A percentile compares a stretch with the other conserved stretches of the same genome.
phyloP scores from a whole-genome alignment of 2,329 filamentous ascomycete species.

The Plenodomus lindquistii region DNA sequence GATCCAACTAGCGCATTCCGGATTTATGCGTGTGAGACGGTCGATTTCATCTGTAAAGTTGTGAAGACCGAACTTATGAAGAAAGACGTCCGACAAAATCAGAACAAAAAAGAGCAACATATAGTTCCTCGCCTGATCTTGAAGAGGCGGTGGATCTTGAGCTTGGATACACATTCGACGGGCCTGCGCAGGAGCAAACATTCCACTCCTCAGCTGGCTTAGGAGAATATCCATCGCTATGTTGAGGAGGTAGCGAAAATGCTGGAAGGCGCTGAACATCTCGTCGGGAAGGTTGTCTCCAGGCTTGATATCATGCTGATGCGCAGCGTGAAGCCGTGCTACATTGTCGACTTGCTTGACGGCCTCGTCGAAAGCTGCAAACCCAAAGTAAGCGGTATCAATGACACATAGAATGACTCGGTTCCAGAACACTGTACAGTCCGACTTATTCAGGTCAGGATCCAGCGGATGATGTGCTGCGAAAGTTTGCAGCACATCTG shows the following conservation, averaged over 20 bases:
- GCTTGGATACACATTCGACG: too few relatives aligned
- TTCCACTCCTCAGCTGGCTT: too few relatives aligned
- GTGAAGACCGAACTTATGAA: too few relatives aligned
- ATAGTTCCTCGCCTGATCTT: too few relatives aligned
- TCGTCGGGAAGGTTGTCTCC: conserved; percentile 11
- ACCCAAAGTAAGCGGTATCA: conserved; percentile 9
- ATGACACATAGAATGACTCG: conserved; percentile 14
- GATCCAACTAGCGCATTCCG: conserved; percentile 42
- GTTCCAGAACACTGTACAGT: conserved; percentile 18
- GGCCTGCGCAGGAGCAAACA: too few relatives aligned
- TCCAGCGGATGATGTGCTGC: conserved; percentile 50
- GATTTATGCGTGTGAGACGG: conserved; percentile 49
- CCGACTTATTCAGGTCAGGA: conserved; percentile 8
- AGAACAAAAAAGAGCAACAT: too few relatives aligned
- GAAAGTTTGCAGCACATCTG: conserved; percentile 48
- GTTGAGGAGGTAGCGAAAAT: conserved; percentile 13
- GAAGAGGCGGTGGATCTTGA: too few relatives aligned
- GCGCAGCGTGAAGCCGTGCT: conserved; percentile 3
- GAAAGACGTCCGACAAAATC: too few relatives aligned
- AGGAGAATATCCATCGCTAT: too few relatives aligned
- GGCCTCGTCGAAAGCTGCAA: conserved; percentile 17
- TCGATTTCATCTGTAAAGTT: too few relatives aligned
- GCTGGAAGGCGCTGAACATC: conserved; percentile 15
- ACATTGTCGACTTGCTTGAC: conserved; percentile 13
- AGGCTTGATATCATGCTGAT: conserved; percentile 6